These are phyloP conservation scores for Fusarium citri DNA, from an alignment of 2,329 filamentous ascomycete genomes.

Conservation along the genomic window DNA sequence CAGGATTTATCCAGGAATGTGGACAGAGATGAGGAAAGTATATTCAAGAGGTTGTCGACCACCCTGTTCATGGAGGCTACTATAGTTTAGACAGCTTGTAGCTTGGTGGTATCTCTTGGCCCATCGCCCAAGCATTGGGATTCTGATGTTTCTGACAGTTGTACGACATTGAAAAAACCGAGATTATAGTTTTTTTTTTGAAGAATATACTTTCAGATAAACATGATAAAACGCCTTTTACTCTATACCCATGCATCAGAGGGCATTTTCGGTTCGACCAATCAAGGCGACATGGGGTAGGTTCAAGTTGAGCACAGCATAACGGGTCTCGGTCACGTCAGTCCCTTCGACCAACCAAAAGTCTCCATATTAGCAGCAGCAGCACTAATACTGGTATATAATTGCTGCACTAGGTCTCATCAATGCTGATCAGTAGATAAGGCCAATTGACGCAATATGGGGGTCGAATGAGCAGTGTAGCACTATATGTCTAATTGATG, in stretches of 20 bases:
- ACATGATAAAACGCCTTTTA: too few species aligned
- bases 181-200: too few species aligned
- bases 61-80: background rate
- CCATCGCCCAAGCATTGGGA: too few species aligned
- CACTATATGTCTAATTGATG: background rate
- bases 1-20: fast-evolving
- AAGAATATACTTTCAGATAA: too few species aligned
- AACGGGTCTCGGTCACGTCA: slow-evolving; percentile 34
- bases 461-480: slow-evolving; percentile 9
- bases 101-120: too few species aligned
- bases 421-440: background rate
- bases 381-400: background rate
- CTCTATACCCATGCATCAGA: too few species aligned
- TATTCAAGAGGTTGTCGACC: background rate
- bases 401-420: background rate
- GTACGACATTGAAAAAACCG: too few species aligned
- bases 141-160: too few species aligned
- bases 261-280: too few species aligned
- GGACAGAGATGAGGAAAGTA: too few species aligned
- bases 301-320: slow-evolving; percentile 25
- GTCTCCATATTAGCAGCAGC: background rate
- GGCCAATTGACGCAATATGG: slow-evolving; percentile 25
- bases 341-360: background rate
- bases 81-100: too few species aligned
- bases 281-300: background rate